Evolutionary conservation across 306 rosid species (phyloP).

Genomic region (Cucurbita moschata): DNA sequence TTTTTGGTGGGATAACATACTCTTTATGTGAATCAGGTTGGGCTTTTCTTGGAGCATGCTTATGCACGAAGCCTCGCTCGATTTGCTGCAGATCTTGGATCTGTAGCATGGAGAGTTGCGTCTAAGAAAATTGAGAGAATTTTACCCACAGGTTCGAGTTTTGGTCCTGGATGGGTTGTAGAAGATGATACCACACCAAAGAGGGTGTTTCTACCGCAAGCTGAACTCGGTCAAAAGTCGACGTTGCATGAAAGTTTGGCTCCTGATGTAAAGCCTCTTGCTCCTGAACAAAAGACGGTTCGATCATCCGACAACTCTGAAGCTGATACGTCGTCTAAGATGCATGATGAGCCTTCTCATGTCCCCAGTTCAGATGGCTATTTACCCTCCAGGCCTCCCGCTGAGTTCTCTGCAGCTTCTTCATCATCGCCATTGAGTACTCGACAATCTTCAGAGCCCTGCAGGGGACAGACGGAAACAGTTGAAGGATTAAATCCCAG

Average conservation of each 20-base stretch:
- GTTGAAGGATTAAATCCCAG: constrained; percentile 19
- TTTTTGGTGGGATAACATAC: constrained; percentile 11
- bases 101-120: constrained; percentile 42
- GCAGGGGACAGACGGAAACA: constrained; percentile 16
- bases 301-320: constrained; percentile 14
- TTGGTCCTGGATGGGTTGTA: constrained; percentile 60
- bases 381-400: constrained; percentile 11
- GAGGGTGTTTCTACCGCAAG: constrained; percentile 12
- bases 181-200: constrained; percentile 32
- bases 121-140: constrained; percentile 34
- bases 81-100: constrained; percentile 45
- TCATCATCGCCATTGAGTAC: constrained; percentile 7
- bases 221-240: constrained; percentile 12
- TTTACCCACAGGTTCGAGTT: constrained; percentile 28
- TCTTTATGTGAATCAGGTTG: constrained; percentile 36
- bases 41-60: constrained; percentile 40
- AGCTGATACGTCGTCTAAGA: constrained; percentile 18
- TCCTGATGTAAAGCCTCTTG: constrained; percentile 7
- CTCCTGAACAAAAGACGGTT: constrained; percentile 15
- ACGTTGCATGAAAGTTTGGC: constrained; percentile 11
- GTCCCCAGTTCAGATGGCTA: constrained; percentile 12
- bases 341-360: constrained; percentile 10
- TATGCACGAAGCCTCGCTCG: constrained; percentile 55
- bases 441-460: constrained; percentile 12
- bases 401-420: constrained; percentile 15